Evolutionary conservation across 768 basidiomycete species (phyloP).

Genomic region (Lentinula lateritia): DNA sequence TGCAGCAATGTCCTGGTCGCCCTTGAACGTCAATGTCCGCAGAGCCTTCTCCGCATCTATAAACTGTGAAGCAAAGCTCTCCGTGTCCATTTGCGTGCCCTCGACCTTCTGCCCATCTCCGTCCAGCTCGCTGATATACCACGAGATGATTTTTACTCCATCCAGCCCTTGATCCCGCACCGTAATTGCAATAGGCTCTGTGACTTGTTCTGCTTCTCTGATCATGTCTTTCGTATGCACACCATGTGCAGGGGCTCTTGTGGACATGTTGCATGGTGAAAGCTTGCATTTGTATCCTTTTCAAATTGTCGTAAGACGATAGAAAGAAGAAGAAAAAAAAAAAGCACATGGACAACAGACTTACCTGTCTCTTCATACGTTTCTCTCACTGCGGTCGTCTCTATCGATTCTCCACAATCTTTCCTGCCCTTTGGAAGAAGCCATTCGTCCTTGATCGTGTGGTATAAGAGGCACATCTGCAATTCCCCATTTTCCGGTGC

Average conservation of each 20-base stretch:
- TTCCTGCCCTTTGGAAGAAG: slow-evolving; percentile 61
- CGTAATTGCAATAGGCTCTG: slow-evolving; percentile 30
- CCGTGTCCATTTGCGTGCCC: slow-evolving; percentile 39
- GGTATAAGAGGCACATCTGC: slow-evolving; percentile 34
- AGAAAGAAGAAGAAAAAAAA: too few species aligned
- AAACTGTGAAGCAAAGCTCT: slow-evolving; percentile 35
- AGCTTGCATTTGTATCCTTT: slow-evolving; percentile 42
- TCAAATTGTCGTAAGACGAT: background rate
- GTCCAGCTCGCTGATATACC: slow-evolving; percentile 37
- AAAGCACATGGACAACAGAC: background rate
- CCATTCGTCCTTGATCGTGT: slow-evolving; percentile 22
- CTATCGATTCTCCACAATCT: slow-evolving; percentile 47
- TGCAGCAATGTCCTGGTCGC: slow-evolving; percentile 30
- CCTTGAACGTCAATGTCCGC: slow-evolving; percentile 28
- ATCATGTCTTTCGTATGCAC: slow-evolving; percentile 24
- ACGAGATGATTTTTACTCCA: slow-evolving; percentile 44
- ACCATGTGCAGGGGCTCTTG: slow-evolving; percentile 50
- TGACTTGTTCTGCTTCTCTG: slow-evolving; percentile 6
- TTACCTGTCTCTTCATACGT: slow-evolving; percentile 57
- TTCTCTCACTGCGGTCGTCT: slow-evolving; percentile 50
- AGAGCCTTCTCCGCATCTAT: slow-evolving; percentile 29
- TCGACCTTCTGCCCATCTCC: slow-evolving; percentile 24
- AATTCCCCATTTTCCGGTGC: slow-evolving; percentile 12
- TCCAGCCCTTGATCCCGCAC: slow-evolving; percentile 17
- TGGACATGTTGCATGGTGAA: slow-evolving; percentile 44